Evolutionary conservation across 1,284 basidiomycete species (phyloP), one percentile per base, ranked within the genome.

Genomic region (Phellopilus nigrolimitatus): DNA sequence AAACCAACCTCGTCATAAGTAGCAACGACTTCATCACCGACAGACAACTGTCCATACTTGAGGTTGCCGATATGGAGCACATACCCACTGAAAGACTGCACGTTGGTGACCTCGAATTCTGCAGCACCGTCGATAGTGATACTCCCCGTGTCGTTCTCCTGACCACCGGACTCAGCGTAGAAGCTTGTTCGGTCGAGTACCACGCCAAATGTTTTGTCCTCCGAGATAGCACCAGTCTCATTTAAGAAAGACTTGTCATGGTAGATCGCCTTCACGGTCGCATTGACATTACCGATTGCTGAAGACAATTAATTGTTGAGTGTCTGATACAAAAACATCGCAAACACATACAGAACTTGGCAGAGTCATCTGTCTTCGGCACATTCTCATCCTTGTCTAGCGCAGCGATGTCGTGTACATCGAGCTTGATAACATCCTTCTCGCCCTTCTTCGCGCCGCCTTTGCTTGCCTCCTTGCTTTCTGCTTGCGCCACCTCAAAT

Each of bases 131-230:
- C 95, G 49, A 97, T 89, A 34, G 94, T 83, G 59, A 99, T 90
- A 60, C 86, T 90, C 53, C 95, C 95, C 1, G 91, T 97, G 68
- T 99, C 95, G 61, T 91, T 86, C 70, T 99, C 95, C 68, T 99
- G 95, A 36, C 95, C 97, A 66, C 95, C 95, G 44, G 91, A 81
- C 72, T 99, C 95, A 24, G 95, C 95, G 62, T 99, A 99, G 69
- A 99, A 97, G 71, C 87, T 93, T n/a, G 95, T 98, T 52, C 79
- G 80, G 71, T 99, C 92, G 48, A 99, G 82, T 33, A 99, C 67
- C 52, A 99, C 65, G 51, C 95, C 97, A 63, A 98, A 91, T 10
- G 77, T 71, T 24, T 80, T 71, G 56, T 77, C 79, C 19, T 76
- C 71, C 0, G 86, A 78, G 28, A 95, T 74, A 38, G 74, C 71